A percentile compares a stretch with the other conserved stretches of the same genome.
Evolutionary conservation across 495 filamentous ascomycete genomes (phyloP).

Genomic region (Penicillium maclennaniae): DNA sequence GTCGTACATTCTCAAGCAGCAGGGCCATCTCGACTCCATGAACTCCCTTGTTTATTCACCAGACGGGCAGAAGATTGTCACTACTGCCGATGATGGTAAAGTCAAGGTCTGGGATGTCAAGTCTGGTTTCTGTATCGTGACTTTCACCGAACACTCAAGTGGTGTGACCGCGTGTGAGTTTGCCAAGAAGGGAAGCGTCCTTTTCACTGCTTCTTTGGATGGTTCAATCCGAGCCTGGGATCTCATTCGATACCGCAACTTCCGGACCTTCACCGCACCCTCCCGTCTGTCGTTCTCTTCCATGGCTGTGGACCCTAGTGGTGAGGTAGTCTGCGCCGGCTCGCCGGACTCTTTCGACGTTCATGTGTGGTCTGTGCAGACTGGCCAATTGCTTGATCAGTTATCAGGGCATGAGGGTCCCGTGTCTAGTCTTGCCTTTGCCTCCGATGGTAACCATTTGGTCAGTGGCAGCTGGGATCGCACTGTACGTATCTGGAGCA

Average conservation of each 20-base stretch:
- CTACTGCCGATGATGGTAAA: slow-evolving; percentile 92
- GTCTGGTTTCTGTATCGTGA: slow-evolving; percentile 95
- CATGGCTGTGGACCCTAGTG: slow-evolving; percentile 92
- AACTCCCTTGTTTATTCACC: slow-evolving; percentile 90
- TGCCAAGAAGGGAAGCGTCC: slow-evolving; percentile 85
- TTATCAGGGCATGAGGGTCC: slow-evolving; percentile 92
- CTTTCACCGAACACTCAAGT: slow-evolving; percentile 94
- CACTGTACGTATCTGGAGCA: slow-evolving; percentile 91
- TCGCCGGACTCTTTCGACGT: slow-evolving; percentile 95
- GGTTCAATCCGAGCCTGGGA: slow-evolving; percentile 96
- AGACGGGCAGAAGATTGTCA: slow-evolving; percentile 88
- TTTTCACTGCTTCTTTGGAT: slow-evolving; percentile 92
- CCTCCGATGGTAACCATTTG: slow-evolving; percentile 75
- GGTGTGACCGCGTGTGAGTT: slow-evolving; percentile 96
- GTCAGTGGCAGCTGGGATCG: slow-evolving; percentile 94
- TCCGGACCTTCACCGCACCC: slow-evolving; percentile 92
- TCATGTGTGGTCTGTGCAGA: slow-evolving; percentile 97
- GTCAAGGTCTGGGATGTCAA: slow-evolving; percentile 97
- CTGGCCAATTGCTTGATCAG: slow-evolving; percentile 87
- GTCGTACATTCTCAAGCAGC: slow-evolving; percentile 98
- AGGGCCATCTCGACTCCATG: slow-evolving; percentile 96
- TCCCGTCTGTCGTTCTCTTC: slow-evolving; percentile 87
- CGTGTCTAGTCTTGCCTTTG: slow-evolving; percentile 80
- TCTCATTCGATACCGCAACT: slow-evolving; percentile 92
- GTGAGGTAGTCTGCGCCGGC: slow-evolving; percentile 91